Percentiles rank a stretch among this genome's conserved stretches.
Evolutionary conservation across 75 land plant species (phyloP).

Genomic region (Sequoia sempervirens): DNA sequence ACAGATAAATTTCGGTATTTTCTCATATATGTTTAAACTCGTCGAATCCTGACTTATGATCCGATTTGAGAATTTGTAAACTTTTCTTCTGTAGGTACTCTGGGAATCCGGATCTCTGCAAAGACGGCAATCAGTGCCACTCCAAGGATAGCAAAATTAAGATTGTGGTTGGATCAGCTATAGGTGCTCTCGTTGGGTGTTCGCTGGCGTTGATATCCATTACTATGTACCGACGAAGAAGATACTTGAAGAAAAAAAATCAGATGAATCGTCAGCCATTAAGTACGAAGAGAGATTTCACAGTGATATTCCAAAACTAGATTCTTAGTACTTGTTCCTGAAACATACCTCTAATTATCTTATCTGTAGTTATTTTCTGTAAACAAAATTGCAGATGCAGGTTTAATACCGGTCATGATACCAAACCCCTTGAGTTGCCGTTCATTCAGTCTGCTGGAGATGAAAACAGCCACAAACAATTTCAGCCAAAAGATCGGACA

Average conservation of each 20-base stretch:
- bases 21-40: no score
- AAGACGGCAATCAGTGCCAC: not conserved
- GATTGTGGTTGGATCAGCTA: not conserved
- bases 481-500: conserved; percentile 18
- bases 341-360: no score
- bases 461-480: conserved; percentile 17
- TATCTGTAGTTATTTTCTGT: no score
- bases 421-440: not conserved
- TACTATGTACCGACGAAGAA: not conserved
- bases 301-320: no score
- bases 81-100: not conserved
- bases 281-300: no score
- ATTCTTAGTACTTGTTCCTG: no score
- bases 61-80: not conserved
- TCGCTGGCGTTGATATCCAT: not conserved
- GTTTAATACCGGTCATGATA: not conserved
- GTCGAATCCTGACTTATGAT: no score
- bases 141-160: not conserved
- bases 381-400: no score
- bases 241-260: not conserved
- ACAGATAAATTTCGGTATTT: no score
- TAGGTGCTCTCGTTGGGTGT: not conserved
- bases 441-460: not conserved
- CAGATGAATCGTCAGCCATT: not conserved
- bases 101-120: not conserved